phyloP scores from a whole-genome alignment of 2,329 filamentous ascomycete species.

The Fusarium annulatum region DNA sequence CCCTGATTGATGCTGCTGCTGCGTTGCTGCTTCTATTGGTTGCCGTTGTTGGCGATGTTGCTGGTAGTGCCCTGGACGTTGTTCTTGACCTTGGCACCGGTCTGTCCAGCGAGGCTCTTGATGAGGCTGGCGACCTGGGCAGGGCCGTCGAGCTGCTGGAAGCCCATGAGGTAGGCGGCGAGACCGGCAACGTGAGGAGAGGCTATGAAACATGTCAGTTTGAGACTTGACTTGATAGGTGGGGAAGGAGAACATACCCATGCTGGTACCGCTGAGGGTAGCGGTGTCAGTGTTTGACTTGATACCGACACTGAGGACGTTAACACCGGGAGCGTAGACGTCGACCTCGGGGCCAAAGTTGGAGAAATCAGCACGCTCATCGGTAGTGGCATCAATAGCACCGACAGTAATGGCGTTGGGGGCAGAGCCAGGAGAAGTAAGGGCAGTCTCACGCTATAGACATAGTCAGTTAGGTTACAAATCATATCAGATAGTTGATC shows the following conservation, averaged over 20 bases:
- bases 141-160: conserved; percentile 60
- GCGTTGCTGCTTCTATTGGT: conserved; percentile 42
- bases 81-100: conserved; percentile 56
- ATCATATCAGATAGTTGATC: not conserved
- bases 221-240: not conserved
- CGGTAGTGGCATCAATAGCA: conserved; percentile 64
- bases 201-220: conserved; percentile 52
- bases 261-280: conserved; percentile 66
- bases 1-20: conserved; percentile 13
- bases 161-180: conserved; percentile 73
- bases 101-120: conserved; percentile 61
- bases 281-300: conserved; percentile 57
- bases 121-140: conserved; percentile 58
- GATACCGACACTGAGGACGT: conserved; percentile 65
- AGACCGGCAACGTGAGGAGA: conserved; percentile 75
- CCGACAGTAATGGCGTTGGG: conserved; percentile 69
- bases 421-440: conserved; percentile 65
- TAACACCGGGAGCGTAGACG: conserved; percentile 67
- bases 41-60: conserved; percentile 69
- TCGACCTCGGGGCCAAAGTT: conserved; percentile 67
- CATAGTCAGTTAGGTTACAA: conserved; percentile 12
- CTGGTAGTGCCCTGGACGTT: conserved; percentile 60
- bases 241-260: conserved; percentile 55
- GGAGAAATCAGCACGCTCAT: conserved; percentile 64
- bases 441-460: conserved; percentile 58